Base-by-base conservation (phyloP, 805 yeast species). In the Komagataella phaffii region DNA sequence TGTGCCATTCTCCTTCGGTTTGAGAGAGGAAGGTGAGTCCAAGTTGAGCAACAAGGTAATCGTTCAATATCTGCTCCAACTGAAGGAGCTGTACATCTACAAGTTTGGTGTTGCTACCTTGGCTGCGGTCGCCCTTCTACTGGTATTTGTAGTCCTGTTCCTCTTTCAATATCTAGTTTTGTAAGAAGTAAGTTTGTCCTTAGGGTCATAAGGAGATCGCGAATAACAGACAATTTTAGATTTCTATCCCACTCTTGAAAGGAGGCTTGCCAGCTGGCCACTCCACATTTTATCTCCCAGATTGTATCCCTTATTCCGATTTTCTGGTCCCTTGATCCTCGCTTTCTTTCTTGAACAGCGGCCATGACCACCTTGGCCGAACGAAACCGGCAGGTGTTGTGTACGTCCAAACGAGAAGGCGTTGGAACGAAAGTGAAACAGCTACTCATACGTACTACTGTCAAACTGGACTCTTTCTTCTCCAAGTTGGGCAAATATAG, bases 21-120 rank as follows among this genome's bases (percentile, higher is more conserved):
- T 74, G 24, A 74, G 79, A 67, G 72, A 76, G 8, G 79, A 73
- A 58, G 79, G 79, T 61, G 79, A 74, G 55, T 73, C 77, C 44
- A 74, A 74, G 56, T 63, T 74, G 43, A 69, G 74, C 7, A 70
- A 76, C 50, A 74, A 74, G 55, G 79, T 74, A 46, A 73, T 73
- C 67, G 59, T 74, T 43, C 77, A 70, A 57, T 74, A 74, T 53
- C 55, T 74, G 51, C 67, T 66, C 48, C 79, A 74, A 59, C 61
- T 74, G 54, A 70, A 69, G 57, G 40, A 30, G 40, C 12, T 30
- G 12, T 30, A 30, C 61, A 58, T 70, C 49, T 73, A 64, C 68
- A 74, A 71, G 55, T 74, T 67, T 53, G 78, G 79, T 50, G 59
- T 64, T 8, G 63, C n/a, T 5, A 30, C 40, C 40, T 14, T 30